Evolutionary conservation across 495 filamentous ascomycete genomes (phyloP).

Genomic region (Talaromyces ruber): DNA sequence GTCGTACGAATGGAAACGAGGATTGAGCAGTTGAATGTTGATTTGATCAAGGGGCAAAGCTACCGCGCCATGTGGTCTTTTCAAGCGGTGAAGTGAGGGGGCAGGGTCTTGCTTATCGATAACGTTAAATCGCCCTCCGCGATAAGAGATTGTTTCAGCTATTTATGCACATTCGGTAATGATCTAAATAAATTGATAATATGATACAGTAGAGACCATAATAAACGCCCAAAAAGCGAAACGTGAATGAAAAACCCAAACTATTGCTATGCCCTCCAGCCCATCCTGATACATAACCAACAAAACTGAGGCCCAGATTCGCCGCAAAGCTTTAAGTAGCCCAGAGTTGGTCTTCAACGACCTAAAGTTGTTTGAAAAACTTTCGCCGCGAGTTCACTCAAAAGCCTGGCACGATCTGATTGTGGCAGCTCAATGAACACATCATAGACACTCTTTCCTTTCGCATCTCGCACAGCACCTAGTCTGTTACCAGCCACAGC

Average conservation of each 20-base stretch:
- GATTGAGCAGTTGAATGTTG: neutral
- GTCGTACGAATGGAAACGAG: neutral
- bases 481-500: slow-evolving; percentile 88
- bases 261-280: neutral
- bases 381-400: slow-evolving; percentile 66
- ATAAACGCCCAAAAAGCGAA: neutral
- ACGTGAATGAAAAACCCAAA: neutral
- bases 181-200: neutral
- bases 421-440: slow-evolving; percentile 81
- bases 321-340: neutral
- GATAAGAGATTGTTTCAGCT: neutral
- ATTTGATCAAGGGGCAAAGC: neutral
- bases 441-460: slow-evolving; percentile 90
- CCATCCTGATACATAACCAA: neutral
- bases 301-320: neutral
- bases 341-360: neutral
- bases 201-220: neutral
- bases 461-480: slow-evolving; percentile 78
- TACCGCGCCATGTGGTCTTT: neutral
- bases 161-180: neutral
- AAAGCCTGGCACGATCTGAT: slow-evolving; percentile 65
- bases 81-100: slow-evolving; percentile 1
- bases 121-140: slow-evolving; percentile 1
- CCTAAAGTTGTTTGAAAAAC: slow-evolving; percentile 48
- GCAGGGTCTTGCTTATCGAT: neutral